Base-by-base conservation (phyloP, 257 asterid genomes). In the Galeopsis tetrahit region DNA sequence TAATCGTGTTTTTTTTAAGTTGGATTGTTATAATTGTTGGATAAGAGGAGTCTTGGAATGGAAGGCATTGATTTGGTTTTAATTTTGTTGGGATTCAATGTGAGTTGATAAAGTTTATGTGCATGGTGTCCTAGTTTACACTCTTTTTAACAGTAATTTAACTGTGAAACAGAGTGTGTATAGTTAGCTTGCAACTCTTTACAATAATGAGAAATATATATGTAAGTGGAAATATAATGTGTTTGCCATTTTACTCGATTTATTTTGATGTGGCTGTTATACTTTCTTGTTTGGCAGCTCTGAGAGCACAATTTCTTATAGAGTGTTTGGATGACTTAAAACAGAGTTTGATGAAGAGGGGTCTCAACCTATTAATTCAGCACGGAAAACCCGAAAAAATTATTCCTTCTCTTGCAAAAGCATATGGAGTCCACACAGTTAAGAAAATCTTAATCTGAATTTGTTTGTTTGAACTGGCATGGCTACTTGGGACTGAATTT, bases 331-430 rank as follows among this genome's bases (percentile, higher is more conserved):
- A 77, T 46, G 95, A 94, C 85, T 86, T 94, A 79, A 91, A 84
- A 72, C 73, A 61, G 68, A 91, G 76, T 76, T 77, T 94, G 73
- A 80, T 76, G 80, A 85, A 85, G 78, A 68, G 82, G 21, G 99
- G 97, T 55, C 90, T 94, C 59, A 83, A 94, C 85, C 92, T 94
- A 55, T 80, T 91, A 62, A 85, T 94, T 70, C 93, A 83, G 70
- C 88, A 76, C 13, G 99, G 97, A 46, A 88, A 89, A 82, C 99
- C 99, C 31, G 99, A 94, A 75, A 86, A 85, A 33, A 72, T 91
- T 69, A 88, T 94, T 55, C 97, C 99, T 48, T 83, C 85, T 11
- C 89, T 94, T 69, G 95, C 88, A 9, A 81, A 83, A 80, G 81
- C 86, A 74, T 83, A 84, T 52, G 91, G 88, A 42, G 98, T 82